Base-by-base conservation (phyloP, 2,329 filamentous ascomycete species). In the Alternaria incomplexa region DNA sequence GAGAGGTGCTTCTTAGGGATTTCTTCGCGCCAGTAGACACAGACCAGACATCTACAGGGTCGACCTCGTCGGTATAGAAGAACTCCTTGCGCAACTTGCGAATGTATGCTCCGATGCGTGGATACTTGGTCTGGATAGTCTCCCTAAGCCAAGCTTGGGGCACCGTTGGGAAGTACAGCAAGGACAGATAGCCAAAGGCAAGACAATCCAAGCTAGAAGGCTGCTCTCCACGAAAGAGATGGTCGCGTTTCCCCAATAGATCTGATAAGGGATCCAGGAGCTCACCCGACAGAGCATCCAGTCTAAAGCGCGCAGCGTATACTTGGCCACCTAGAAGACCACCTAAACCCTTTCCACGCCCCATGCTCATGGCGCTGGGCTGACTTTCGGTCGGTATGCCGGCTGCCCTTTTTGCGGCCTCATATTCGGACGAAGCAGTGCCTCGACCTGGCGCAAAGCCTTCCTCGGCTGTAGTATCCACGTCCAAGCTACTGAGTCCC, bases 131-230 rank as follows among this genome's bases (percentile, higher is more conserved):
- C 58, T 81, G 77, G 73, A 92, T 83, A 1, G 85, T 84, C 54
- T 88, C 85, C 61, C 83, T 81, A 6, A 91, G 79, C 89, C 89
- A 92, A 17, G 85, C 78, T 58, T 89, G 86, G 15, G 89, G 87
- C 22, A 91, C 76, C 9, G 85, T 79, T 1, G 89, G 86, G 23
- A 86, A 83, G 1, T 91, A 83, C 83, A 96, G 91, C 53, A 97
- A 81, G 2, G 88, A 86, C 36, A 98, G 82, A 77, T 96, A 97
- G 11, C 90, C 96, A 72, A 93, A 88, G 0, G 89, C 90, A 50
- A 97, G 79, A 75, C 92, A 97, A 79, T 97, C 94, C 23, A 96
- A 80, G 58, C 86, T 88, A 3, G 88, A 88, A 0, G 87, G 84
- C n/a, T 81, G 73, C 1, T 81, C 76, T 9, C 81, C 79, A 11